Base-by-base conservation (phyloP, 2,329 filamentous ascomycete genomes). In the Epichloe sibirici region DNA sequence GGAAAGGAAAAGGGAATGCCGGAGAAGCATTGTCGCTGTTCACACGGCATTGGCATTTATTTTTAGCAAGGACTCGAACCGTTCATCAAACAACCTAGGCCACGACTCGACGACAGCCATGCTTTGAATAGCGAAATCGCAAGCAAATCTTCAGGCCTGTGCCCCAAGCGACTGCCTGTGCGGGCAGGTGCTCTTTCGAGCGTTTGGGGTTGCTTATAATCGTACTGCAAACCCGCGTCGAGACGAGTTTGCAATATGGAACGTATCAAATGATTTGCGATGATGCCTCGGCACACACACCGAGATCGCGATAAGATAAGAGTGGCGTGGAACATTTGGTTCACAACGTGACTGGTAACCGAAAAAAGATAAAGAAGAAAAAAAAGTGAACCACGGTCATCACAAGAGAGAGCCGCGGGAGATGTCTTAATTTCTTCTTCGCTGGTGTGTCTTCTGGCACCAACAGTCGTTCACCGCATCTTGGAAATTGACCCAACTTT, bases 391-490 rank as follows among this genome's bases (percentile, higher is more conserved):
- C 5, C 37, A 39, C 37, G 45, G 17, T 15, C 34, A 47, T 12
- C 11, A 45, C 25, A 39, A 7, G 37, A 39, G 37, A 39, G 15
- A 5, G 31, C 12, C 43, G 31, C 28, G 23, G 21, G 2, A 39
- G 0, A 38, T 3, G 12, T 47, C 43, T 59, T 52, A 57, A 49
- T 55, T 56, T 49, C 62, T 61, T 51, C 55, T 62, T 56, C 64
- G 65, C 50, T 65, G 63, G 50, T 67, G 70, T 35, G 60, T 68
- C 61, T 77, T 77, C 17, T 69, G 67, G 40, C 63, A 61, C 75
- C 75, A 79, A 62, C 75, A 77, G 40, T 62, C 57, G 56, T 78
- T 70, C 51, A 79, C 73, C 4, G 75, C 75, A 3, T 69, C 61
- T 7, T 58, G 58, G 34, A 79, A 71, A 8, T 64, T 64, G 0